Base-by-base conservation (phyloP, 2,329 filamentous ascomycete genomes). In the Phoma sp. region DNA sequence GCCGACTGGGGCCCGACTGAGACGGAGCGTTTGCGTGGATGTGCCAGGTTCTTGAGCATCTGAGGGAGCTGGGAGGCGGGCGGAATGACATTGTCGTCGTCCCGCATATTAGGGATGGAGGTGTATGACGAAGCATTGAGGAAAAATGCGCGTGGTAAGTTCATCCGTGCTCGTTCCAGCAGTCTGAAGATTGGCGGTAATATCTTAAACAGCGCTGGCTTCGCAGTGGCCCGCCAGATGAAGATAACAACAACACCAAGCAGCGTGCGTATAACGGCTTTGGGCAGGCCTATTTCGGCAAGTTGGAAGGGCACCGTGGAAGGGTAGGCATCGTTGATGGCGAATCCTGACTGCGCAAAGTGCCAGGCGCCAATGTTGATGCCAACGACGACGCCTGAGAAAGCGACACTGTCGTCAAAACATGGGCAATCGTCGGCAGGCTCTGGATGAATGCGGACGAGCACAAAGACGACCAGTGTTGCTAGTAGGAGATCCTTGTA, bases 381-480 rank as follows among this genome's bases (percentile, higher is more conserved):
- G 0, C 95, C 95, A 65, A 97, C 90, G 49, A 96, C 83, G 22
- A 97, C 93, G 1, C 91, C 93, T 18, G 91, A 88, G 75, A 98
- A 98, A 3, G 93, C 88, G 43, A 98, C 91, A 65, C 91, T 96
- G 76, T 98, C 93, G 71, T 98, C 93, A 70, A 96, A 98, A 74
- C 93, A 98, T 4, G 93, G 93, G 64, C 95, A 99, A 72, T 97
- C 91, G 72, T 99, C 95, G 1, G 92, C 95, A 0, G 95, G 95
- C 69, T 99, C 95, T 0, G 95, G 95, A 68, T 99, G 93, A 29
- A 97, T 87, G 52, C 93, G 87, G 23, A 98, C 89, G 7, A 96
- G 81, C 7, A 89, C 77, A 51, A 95, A 81, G 40, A 96, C 85
- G 18, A 88, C 70, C 13, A 92, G 62, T 1, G 86, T 82, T 0